Conservation (phyloP, 192 early-diverging fungal species). For the Podila minutissima region DNA sequence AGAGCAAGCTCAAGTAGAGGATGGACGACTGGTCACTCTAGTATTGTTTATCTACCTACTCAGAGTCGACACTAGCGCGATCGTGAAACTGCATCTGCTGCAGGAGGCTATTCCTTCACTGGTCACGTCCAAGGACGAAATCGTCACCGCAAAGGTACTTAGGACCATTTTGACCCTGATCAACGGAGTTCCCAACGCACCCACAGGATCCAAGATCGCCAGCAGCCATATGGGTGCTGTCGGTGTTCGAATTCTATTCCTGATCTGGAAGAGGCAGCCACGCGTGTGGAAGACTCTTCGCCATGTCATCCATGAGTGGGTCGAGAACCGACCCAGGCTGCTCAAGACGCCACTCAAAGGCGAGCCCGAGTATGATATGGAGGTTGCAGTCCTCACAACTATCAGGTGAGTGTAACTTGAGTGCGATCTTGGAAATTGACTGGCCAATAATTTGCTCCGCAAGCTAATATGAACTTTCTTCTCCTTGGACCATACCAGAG, state of each 20-base stretch:
- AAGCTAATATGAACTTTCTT: background rate
- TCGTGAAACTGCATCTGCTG: conserved; percentile 53
- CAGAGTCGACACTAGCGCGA: conserved; percentile 36
- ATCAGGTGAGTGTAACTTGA: conserved; percentile 46
- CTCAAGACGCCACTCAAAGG: conserved; percentile 32
- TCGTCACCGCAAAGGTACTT: conserved; percentile 59
- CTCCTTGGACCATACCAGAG: conserved; percentile 19
- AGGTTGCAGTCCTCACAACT: conserved; percentile 59
- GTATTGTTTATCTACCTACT: conserved; percentile 59
- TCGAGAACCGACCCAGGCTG: conserved; percentile 42
- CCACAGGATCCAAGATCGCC: conserved; percentile 21
- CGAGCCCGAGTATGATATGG: conserved; percentile 54
- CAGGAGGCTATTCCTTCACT: conserved; percentile 56
- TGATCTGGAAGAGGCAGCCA: conserved; percentile 59
- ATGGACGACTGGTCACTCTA: conserved; percentile 54
- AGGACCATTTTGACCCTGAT: conserved; percentile 55
- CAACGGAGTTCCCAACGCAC: conserved; percentile 43
- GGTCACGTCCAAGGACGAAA: conserved; percentile 55
- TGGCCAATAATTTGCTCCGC: background rate
- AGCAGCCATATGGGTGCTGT: conserved; percentile 54
- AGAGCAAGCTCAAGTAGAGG: conserved; percentile 19
- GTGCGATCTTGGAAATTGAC: background rate
- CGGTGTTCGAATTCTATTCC: conserved; percentile 56
- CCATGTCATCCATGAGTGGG: conserved; percentile 61
- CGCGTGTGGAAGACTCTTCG: conserved; percentile 63